Percentiles rank a stretch among this genome's conserved stretches.
Evolutionary conservation across 352 stramenopile species (phyloP).

Genomic region (Globisporangium parvum): DNA sequence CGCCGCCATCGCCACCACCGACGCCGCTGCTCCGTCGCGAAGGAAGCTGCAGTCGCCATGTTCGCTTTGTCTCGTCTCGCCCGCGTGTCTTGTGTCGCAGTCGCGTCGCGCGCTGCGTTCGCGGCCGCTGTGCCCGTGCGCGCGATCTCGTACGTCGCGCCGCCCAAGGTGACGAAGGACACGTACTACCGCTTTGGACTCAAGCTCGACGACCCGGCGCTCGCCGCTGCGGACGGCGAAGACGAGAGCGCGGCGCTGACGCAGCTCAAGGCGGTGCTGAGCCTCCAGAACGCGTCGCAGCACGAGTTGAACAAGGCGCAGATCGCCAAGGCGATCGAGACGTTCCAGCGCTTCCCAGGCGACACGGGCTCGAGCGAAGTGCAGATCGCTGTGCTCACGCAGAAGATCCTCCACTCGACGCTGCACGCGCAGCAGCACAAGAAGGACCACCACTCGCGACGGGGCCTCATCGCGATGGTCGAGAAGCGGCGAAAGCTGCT

Average conservation of each 20-base stretch:
- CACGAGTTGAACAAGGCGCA: conserved; percentile 80
- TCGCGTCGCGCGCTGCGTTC: conserved; percentile 2
- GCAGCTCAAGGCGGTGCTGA: conserved; percentile 67
- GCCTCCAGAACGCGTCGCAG: conserved; percentile 74
- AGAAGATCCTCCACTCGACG: conserved; percentile 81
- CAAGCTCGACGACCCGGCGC: conserved; percentile 38
- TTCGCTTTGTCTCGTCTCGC: conserved; percentile 36
- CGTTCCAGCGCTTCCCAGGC: conserved; percentile 81
- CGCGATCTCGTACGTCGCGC: conserved; percentile 58
- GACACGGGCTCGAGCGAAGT: conserved; percentile 85
- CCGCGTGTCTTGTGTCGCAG: conserved; percentile 9
- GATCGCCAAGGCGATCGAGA: conserved; percentile 73
- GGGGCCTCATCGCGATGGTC: conserved; percentile 81
- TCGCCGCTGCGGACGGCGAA: conserved; percentile 28
- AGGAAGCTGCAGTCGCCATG: conserved; percentile 25
- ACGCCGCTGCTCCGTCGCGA: too few relatives aligned
- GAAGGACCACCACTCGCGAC: conserved; percentile 86
- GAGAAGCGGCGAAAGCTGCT: conserved; percentile 83
- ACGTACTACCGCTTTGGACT: conserved; percentile 66
- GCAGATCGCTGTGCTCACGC: conserved; percentile 79
- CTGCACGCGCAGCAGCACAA: conserved; percentile 71
- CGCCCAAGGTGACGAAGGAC: conserved; percentile 40
- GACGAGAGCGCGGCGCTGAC: conserved; percentile 24
- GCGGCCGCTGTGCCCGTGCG: conserved; percentile 8
- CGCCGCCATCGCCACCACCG: too few relatives aligned